These are phyloP conservation scores for Nicotiana paniculata DNA, from an alignment of 257 asterid species.

Conservation along the genomic window DNA sequence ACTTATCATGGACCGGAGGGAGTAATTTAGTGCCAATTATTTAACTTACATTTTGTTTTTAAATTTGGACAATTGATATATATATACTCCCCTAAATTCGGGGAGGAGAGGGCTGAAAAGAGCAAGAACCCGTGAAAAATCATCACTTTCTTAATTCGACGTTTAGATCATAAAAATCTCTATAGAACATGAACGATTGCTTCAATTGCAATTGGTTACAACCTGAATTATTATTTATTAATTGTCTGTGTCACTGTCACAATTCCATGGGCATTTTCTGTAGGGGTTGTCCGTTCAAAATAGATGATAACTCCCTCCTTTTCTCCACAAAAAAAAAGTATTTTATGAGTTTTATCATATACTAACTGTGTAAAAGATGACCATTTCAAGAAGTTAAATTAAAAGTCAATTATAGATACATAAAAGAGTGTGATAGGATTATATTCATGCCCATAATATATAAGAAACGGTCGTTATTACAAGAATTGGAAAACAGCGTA, in stretches of 20 bases:
- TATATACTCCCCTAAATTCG: neutral
- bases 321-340: neutral
- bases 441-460: neutral
- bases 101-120: neutral
- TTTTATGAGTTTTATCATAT: neutral
- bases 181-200: neutral
- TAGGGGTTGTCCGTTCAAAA: neutral
- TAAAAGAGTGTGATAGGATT: neutral
- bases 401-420: neutral
- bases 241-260: neutral
- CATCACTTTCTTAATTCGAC: too few relatives aligned
- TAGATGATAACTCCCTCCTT: neutral
- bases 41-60: neutral
- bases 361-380: too few relatives aligned
- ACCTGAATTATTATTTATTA: neutral
- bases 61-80: neutral
- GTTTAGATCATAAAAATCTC: neutral
- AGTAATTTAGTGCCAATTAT: neutral
- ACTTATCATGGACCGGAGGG: too few relatives aligned
- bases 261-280: neutral
- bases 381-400: neutral
- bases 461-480: neutral
- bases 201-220: neutral
- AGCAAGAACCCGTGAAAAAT: neutral
- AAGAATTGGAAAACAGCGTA: neutral